Base-by-base conservation (phyloP, 2,329 filamentous ascomycete genomes). In the Dryadomyces quercus-mongolicae region DNA sequence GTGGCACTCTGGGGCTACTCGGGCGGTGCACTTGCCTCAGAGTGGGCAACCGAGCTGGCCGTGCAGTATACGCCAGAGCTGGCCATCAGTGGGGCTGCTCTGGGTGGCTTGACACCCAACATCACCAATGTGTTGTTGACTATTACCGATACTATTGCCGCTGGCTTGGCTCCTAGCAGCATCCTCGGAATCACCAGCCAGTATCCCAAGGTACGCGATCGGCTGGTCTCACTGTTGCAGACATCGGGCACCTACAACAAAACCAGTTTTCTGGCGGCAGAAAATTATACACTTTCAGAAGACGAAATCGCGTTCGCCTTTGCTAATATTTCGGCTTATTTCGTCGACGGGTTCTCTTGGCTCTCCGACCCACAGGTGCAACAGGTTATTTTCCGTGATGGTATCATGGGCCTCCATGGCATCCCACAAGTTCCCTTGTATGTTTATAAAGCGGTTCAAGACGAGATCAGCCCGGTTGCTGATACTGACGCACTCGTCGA, bases 1-100 rank as follows among this genome's bases (percentile, higher is more conserved):
- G 62, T 73, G 42, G 67, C 70, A 1, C 63, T 78, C 51, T 80
- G 75, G 75, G 75, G 75, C 2, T 78, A 77, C 60, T 74, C 70
- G 4, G 74, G 75, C 7, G 75, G 75, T 18, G 68, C 69, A 13
- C 56, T 77, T 42, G 72, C 74, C 1, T 69, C 64, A 8, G 71
- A 70, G 52, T 76, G 69, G 67, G 74, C 74, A 2, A 68, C 71
- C 15, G 71, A 76, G 57, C 59, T 77, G 47, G 70, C 74, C 50
- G 62, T 62, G 2, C 60, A 60, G 10, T 77, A 77, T 58, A 74
- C 74, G 1, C 71, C 73, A 1, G 72, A 76, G 50, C 59, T 77
- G n/a, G 1, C 2, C 36, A 52, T 57, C 18, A 53, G 45, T 18
- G 55, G 73, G 3, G 67, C 66, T 7, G 73, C 70, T 0, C 57